phyloP scores from a whole-genome alignment of 306 rosid genomes.

The Sphenostylis stenocarpa region DNA sequence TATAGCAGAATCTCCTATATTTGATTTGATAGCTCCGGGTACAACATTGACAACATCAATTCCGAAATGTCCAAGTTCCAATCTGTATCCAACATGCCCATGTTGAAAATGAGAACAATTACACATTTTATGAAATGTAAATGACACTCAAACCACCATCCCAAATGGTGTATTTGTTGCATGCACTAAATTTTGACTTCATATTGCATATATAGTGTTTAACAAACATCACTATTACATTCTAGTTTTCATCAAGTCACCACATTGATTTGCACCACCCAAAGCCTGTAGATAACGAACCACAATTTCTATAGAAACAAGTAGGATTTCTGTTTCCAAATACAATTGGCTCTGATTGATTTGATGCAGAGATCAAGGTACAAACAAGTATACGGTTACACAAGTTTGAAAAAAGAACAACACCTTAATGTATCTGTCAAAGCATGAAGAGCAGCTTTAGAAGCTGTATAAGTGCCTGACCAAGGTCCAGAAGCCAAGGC shows the following conservation, averaged over 20 bases:
- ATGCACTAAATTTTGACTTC: not conserved
- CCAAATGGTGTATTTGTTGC: not conserved
- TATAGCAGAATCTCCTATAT: conserved; percentile 59
- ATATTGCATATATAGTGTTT: not conserved
- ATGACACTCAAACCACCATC: not conserved
- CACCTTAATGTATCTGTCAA: conserved; percentile 79
- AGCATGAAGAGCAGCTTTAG: conserved; percentile 87
- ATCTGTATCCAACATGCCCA: conserved; percentile 33
- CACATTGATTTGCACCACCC: not conserved
- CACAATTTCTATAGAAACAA: not conserved
- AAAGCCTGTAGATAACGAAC: not conserved
- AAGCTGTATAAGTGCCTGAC: conserved; percentile 72
- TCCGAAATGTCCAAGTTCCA: conserved; percentile 76
- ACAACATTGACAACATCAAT: conserved; percentile 80
- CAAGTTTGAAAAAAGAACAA: conserved; percentile 5
- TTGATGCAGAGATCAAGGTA: conserved; percentile 12
- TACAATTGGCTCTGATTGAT: not conserved
- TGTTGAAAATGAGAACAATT: not conserved
- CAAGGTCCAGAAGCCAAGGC: conserved; percentile 82
- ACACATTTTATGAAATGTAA: not conserved
- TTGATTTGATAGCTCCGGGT: conserved; percentile 82
- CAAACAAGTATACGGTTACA: not conserved
- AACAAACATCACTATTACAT: not conserved
- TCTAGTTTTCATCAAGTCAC: not conserved
- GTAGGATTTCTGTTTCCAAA: not conserved